These are phyloP conservation scores for Monilinia aucupariae DNA, from an alignment of 2,329 filamentous ascomycete species.

Conservation along the genomic window DNA sequence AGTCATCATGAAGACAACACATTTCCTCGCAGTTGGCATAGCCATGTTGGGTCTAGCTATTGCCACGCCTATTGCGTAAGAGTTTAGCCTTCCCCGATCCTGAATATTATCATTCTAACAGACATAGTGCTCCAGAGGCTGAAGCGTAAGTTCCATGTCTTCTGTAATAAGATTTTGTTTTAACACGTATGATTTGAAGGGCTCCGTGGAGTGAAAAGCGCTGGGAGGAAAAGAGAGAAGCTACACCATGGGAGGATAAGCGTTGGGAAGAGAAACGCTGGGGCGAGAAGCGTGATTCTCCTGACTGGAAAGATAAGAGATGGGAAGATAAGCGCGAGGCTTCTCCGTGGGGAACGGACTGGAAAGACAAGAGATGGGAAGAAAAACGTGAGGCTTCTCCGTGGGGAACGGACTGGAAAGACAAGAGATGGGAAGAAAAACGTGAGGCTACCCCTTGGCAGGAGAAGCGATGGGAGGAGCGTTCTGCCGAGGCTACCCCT, in stretches of 20 bases:
- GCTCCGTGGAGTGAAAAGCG: conserved; percentile 7
- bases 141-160: neutral
- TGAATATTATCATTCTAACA: neutral
- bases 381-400: neutral
- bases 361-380: neutral
- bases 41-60: conserved; percentile 3
- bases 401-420: neutral
- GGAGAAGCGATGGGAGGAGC: neutral
- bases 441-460: neutral
- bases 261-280: neutral
- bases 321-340: neutral
- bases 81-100: neutral
- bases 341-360: neutral
- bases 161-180: neutral
- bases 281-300: neutral
- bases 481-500: neutral
- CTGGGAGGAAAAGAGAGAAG: neutral
- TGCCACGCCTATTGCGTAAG: conserved; percentile 8
- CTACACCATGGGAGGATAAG: neutral
- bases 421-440: neutral
- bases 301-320: neutral
- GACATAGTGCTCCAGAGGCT: neutral
- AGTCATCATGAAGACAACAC: conserved; percentile 7
- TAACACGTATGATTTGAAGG: neutral
- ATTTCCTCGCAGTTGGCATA: neutral